Evolutionary conservation across 2,329 filamentous ascomycete species (phyloP).

Genomic region (Orbilia blumenaviensis): DNA sequence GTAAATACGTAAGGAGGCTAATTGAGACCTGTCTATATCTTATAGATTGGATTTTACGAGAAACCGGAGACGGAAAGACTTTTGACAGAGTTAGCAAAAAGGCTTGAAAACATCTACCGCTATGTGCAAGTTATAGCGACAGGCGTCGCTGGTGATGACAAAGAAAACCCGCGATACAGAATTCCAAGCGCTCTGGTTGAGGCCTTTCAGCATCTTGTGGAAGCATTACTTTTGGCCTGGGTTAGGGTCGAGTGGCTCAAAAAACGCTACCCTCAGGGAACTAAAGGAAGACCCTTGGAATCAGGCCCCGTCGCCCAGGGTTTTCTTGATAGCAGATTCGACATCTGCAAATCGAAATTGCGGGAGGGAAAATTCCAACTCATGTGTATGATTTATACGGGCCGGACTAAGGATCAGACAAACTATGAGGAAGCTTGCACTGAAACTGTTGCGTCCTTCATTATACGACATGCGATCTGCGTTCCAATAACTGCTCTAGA

Average conservation of each 20-base stretch:
- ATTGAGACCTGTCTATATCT: background rate
- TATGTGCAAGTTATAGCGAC: conserved; percentile 10
- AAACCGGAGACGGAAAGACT: background rate
- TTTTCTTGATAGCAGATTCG: background rate
- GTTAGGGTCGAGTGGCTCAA: background rate
- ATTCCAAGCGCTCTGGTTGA: conserved; percentile 28
- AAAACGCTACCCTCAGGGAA: background rate
- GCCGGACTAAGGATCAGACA: conserved; percentile 20
- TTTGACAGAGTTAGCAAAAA: background rate
- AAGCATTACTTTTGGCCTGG: background rate
- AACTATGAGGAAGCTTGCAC: conserved; percentile 25
- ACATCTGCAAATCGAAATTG: conserved; percentile 18
- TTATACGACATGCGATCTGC: conserved; percentile 4
- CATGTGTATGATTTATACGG: conserved; percentile 26
- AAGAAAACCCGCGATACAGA: conserved; percentile 22
- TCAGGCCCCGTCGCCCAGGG: background rate
- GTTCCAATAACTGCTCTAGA: background rate
- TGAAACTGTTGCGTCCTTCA: conserved; percentile 20
- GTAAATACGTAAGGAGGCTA: background rate
- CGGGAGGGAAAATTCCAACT: conserved; percentile 34
- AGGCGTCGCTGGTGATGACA: conserved; percentile 29
- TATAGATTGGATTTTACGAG: background rate
- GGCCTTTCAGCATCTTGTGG: conserved; percentile 8
- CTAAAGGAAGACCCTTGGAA: background rate
- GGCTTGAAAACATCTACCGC: conserved; percentile 3